Base-by-base conservation (phyloP, 176 grass and related monocot genomes). In the Bromus sterilis region DNA sequence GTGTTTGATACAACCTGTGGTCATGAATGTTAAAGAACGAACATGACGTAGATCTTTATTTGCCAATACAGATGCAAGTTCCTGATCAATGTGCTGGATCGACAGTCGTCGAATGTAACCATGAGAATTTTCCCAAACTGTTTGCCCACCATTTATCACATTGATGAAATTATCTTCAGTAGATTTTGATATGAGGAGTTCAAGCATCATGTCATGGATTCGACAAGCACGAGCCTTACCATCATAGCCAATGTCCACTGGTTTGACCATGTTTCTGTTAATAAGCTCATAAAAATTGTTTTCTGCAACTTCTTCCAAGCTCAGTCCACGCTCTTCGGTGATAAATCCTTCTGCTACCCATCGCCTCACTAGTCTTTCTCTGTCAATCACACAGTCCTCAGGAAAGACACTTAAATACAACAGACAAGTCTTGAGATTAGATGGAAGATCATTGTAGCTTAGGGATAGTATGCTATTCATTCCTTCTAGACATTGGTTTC, bases 291-390 rank as follows among this genome's bases (percentile, higher is more conserved):
- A 40, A 6, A 89, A 48, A 58, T 89, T 85, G 7, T 41, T n/a
- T 9, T 58, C 4, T 2, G 82, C 87, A 13, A 34, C 37, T 1
- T 40, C 37, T 2, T 40, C 1, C 2, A 9, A 9, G 37, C 37
- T 40, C 37, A 9, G 37, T 40, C 37, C 37, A 40, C 37, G 37
- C 37, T 40, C 37, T 40, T 40, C 37, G 10, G 9, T 9, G 9
- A 89, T 62, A 32, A 89, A 85, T 15, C 81, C 87, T 85, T 84
- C 87, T 24, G 82, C 68, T 9, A 85, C 75, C 87, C 87, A 85
- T 25, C 73, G 44, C 33, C 76, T 9, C 23, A 89, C 39, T 11
- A 89, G 13, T 21, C 33, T 69, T 1, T 67, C 46, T 14, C 13
- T 48, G 3, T 66, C 66, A n/a, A 89, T 58, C 9, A 89, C 20